These are phyloP conservation scores for Quercus suber DNA, from an alignment of 306 rosid species.

Conservation along the genomic window DNA sequence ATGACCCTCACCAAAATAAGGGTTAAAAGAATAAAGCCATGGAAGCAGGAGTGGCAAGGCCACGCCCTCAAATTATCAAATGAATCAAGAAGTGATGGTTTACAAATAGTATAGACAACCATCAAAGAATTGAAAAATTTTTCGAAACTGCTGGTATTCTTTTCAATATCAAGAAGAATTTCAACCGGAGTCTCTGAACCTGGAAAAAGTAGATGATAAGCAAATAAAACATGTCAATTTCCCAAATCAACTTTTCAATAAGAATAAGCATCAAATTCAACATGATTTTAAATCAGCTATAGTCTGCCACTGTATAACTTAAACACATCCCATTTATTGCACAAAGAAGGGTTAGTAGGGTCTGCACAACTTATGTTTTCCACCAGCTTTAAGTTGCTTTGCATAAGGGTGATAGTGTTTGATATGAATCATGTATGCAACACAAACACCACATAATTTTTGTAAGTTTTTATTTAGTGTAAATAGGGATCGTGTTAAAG, in stretches of 20 bases:
- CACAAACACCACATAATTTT: too few species aligned
- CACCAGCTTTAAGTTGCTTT: background rate
- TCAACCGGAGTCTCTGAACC: constrained; percentile 29
- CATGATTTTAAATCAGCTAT: background rate
- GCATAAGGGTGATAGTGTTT: background rate
- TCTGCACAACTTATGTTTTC: background rate
- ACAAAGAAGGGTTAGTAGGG: background rate
- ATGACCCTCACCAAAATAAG: constrained; percentile 30
- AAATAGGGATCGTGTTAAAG: too few species aligned
- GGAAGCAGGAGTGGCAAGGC: constrained; percentile 10
- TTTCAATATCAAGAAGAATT: constrained; percentile 1
- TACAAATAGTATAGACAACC: constrained; percentile 23
- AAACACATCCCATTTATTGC: background rate
- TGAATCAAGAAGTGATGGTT: constrained; percentile 1
- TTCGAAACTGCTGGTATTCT: background rate
- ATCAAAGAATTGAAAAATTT: background rate
- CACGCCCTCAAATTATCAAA: constrained; percentile 17
- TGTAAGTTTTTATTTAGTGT: too few species aligned
- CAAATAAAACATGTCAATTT: background rate
- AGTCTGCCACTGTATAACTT: background rate
- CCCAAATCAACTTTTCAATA: background rate
- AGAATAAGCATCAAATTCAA: background rate
- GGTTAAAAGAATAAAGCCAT: constrained; percentile 47
- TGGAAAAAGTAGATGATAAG: constrained; percentile 20
- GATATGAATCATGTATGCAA: too few species aligned